Evolutionary conservation across 257 asterid species (phyloP).

Genomic region (Nicotiana obtusifolia): DNA sequence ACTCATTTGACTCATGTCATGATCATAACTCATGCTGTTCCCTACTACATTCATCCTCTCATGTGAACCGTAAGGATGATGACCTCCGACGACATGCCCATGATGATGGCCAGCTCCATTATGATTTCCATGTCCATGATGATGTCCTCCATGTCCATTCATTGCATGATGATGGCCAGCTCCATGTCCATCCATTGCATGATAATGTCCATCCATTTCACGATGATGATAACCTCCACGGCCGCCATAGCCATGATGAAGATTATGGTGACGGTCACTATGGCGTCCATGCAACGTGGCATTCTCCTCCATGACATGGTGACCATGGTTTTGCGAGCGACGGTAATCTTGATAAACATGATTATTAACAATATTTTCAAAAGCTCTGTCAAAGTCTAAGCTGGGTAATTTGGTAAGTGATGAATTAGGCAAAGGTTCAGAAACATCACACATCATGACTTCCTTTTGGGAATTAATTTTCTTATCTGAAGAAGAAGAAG

Average conservation of each 20-base stretch:
- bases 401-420: conserved; percentile 51
- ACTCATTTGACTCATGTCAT: conserved; percentile 45
- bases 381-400: conserved; percentile 53
- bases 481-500: conserved; percentile 13
- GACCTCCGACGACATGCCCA: neutral
- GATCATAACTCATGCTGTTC: conserved; percentile 38
- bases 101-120: neutral
- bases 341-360: conserved; percentile 8
- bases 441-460: neutral
- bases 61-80: neutral
- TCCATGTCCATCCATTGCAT: neutral
- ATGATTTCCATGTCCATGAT: too few relatives aligned
- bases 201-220: neutral
- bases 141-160: neutral
- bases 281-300: neutral
- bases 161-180: neutral
- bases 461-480: neutral
- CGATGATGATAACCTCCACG: neutral
- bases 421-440: conserved; percentile 7
- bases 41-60: conserved; percentile 15
- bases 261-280: neutral
- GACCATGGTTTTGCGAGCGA: neutral
- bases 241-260: conserved; percentile 7
- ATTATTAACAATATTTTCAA: conserved; percentile 29
- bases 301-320: neutral